A percentile compares a stretch with the other conserved stretches of the same genome.
Conservation (phyloP, 73 alveolate species). For the Paramecium sonneborni region DNA sequence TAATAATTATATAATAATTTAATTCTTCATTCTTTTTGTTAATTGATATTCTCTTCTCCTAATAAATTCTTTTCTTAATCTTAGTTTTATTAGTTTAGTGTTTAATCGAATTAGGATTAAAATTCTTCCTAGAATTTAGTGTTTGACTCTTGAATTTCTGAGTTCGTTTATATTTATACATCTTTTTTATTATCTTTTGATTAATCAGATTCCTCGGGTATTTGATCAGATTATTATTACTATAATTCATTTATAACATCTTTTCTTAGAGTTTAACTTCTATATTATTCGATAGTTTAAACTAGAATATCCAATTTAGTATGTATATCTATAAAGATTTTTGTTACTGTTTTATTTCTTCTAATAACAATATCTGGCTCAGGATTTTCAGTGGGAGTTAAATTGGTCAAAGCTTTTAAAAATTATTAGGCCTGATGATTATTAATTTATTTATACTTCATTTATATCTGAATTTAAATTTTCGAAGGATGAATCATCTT, state of each 20-base stretch:
- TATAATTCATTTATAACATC: not conserved
- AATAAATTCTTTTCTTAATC: not conserved
- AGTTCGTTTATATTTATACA: not conserved
- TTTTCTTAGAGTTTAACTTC: not conserved
- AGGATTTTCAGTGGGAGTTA: constrained; percentile 8
- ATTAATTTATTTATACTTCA: not conserved
- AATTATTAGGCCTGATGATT: constrained; percentile 3
- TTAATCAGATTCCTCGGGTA: not conserved
- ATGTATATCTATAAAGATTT: constrained; percentile 11
- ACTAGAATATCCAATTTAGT: constrained; percentile 43
- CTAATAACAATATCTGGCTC: constrained; percentile 56
- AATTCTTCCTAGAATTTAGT: not conserved
- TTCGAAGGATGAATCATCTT: not conserved
- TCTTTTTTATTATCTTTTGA: not conserved
- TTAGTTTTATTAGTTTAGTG: not conserved
- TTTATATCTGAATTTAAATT: not conserved
- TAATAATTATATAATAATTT: not conserved
- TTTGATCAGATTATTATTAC: not conserved
- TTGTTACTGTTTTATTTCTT: constrained; percentile 19
- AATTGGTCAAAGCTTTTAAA: not conserved
- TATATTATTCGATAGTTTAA: not conserved
- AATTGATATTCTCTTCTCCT: not conserved
- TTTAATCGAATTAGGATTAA: not conserved
- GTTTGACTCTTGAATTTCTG: not conserved
- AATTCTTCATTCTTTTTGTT: not conserved